These are phyloP conservation scores for Beauveria asiatica DNA, from an alignment of 2,329 filamentous ascomycete genomes.

Conservation along the genomic window DNA sequence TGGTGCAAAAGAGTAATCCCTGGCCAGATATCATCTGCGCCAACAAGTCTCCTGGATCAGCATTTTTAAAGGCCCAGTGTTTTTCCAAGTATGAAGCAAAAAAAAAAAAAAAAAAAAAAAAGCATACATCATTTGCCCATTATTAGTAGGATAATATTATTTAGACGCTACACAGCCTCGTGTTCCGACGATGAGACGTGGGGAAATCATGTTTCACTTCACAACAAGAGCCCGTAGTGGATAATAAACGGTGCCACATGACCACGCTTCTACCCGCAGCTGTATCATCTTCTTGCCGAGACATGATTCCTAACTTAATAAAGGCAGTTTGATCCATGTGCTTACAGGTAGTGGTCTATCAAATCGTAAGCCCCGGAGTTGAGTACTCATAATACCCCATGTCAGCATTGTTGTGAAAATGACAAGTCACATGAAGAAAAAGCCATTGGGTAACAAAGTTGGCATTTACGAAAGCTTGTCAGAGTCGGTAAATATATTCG, in stretches of 20 bases:
- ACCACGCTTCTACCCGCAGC: not conserved
- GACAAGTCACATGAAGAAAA: too few species aligned
- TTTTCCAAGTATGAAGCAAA: not conserved
- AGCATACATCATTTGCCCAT: too few species aligned
- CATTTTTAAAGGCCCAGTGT: not conserved
- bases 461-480: too few species aligned
- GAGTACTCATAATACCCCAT: too few species aligned
- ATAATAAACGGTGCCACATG: not conserved
- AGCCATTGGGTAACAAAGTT: too few species aligned
- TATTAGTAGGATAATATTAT: too few species aligned
- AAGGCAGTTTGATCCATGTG: not conserved
- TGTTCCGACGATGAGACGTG: not conserved
- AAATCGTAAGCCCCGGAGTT: too few species aligned
- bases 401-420: too few species aligned
- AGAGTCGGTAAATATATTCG: too few species aligned
- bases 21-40: not conserved
- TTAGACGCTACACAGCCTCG: not conserved
- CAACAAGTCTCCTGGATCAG: too few species aligned
- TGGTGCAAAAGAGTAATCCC: not conserved
- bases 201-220: not conserved
- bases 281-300: constrained; percentile 1
- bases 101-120: too few species aligned
- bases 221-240: not conserved
- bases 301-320: not conserved
- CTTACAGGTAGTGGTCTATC: not conserved